Conservation (phyloP, 768 basidiomycete species). For the Phlegmacium glaucopus region DNA sequence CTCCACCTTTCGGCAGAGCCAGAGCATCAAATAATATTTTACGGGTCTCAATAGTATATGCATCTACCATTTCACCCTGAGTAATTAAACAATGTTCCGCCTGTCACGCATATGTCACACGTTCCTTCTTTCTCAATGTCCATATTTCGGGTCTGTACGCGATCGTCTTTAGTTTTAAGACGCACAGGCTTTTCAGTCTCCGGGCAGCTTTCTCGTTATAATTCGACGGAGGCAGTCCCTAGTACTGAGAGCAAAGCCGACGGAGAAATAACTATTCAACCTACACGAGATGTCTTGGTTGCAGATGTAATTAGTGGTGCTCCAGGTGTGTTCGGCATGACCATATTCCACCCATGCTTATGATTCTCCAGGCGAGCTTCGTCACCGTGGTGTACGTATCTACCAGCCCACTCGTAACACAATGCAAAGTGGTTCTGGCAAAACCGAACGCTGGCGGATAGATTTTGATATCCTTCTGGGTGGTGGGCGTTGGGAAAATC, state of each 20-base stretch:
- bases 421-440: conserved; percentile 90
- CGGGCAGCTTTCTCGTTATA: conserved; percentile 20
- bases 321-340: conserved; percentile 51
- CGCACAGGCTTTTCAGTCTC: conserved; percentile 16
- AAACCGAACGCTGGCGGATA: conserved; percentile 87
- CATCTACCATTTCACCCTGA: too few species aligned
- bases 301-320: conserved; percentile 87
- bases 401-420: conserved; percentile 92
- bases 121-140: conserved; percentile 34
- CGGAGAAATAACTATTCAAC: conserved; percentile 41
- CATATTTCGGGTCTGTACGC: conserved; percentile 45
- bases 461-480: conserved; percentile 93
- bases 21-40: too few species aligned
- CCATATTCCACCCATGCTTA: conserved; percentile 2
- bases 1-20: too few species aligned
- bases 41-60: too few species aligned
- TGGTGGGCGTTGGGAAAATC: conserved; percentile 95
- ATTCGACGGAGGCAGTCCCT: conserved; percentile 27
- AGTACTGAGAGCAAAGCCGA: conserved; percentile 25
- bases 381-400: conserved; percentile 84
- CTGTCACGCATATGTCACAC: neutral
- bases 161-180: conserved; percentile 24
- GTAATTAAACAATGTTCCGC: too few species aligned
- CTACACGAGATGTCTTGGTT: conserved; percentile 61
- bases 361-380: conserved; percentile 62